These are phyloP conservation scores for Starmerella apicola DNA, from an alignment of 805 yeast genomes.

Conservation along the genomic window DNA sequence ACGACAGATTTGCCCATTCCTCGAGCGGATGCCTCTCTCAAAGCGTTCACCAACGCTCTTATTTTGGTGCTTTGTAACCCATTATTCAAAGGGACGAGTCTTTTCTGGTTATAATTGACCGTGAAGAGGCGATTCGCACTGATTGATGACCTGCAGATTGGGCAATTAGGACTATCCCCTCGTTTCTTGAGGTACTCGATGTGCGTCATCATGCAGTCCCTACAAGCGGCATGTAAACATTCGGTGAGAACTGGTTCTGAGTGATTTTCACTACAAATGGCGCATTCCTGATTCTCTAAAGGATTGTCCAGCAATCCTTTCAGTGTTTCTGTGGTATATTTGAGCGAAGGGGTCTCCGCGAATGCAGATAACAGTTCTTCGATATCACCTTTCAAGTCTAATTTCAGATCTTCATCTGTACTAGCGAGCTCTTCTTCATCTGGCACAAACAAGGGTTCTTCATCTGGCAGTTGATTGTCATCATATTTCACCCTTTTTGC, in stretches of 20 bases:
- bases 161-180: conserved; percentile 46
- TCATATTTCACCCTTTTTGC: conserved; percentile 5
- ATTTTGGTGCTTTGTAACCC: conserved; percentile 24
- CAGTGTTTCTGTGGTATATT: conserved; percentile 22
- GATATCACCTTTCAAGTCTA: conserved; percentile 11
- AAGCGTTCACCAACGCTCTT: conserved; percentile 8
- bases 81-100: conserved; percentile 25
- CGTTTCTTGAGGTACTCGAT: conserved; percentile 50
- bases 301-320: conserved; percentile 24
- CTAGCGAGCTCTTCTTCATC: not conserved
- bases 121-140: conserved; percentile 39
- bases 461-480: not conserved
- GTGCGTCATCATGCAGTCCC: conserved; percentile 60
- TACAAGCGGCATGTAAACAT: conserved; percentile 75
- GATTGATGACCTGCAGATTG: conserved; percentile 55
- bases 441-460: no score
- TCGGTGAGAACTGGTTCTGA: conserved; percentile 51
- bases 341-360: conserved; percentile 8
- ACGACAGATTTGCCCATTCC: conserved; percentile 65
- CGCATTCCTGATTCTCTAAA: conserved; percentile 47
- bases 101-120: conserved; percentile 23
- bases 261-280: conserved; percentile 67
- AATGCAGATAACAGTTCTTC: conserved; percentile 7
- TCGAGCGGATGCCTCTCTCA: conserved; percentile 37
- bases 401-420: conserved; percentile 7